Evolutionary conservation across 208 protist species (phyloP).

Genomic region (Acanthamoeba culbertsoni): DNA sequence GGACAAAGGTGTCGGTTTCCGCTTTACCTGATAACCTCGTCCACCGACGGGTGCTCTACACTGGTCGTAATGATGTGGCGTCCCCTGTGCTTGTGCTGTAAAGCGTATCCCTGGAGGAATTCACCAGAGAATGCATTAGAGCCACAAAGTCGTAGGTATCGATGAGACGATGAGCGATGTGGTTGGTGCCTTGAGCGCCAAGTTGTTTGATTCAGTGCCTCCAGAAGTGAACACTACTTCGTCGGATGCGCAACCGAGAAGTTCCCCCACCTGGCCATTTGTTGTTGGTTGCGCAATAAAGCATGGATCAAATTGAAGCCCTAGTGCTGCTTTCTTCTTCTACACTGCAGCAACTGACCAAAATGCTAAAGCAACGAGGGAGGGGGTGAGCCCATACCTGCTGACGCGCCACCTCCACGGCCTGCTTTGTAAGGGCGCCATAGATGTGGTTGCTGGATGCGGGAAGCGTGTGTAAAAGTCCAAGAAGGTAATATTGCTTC

Average conservation of each 20-base stretch:
- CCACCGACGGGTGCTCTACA: constrained; percentile 89
- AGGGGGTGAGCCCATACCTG: constrained; percentile 1
- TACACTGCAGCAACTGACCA: not conserved
- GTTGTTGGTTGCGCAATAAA: not conserved
- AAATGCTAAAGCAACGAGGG: not conserved
- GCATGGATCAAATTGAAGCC: not conserved
- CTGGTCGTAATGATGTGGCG: constrained; percentile 85
- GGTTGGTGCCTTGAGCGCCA: constrained; percentile 83
- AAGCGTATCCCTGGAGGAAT: not conserved
- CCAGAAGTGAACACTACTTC: constrained; percentile 92
- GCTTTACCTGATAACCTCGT: constrained; percentile 84
- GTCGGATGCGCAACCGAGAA: constrained; percentile 63
- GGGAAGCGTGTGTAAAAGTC: not conserved
- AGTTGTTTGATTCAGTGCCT: constrained; percentile 93
- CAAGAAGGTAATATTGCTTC: not conserved
- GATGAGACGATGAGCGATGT: not conserved
- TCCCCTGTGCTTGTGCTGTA: not conserved
- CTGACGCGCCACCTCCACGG: constrained; percentile 84
- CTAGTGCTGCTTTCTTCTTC: not conserved
- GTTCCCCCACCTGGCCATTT: constrained; percentile 53
- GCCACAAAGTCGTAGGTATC: not conserved
- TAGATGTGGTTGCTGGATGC: constrained; percentile 87
- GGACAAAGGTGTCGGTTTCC: not conserved
- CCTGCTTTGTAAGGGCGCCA: constrained; percentile 87
- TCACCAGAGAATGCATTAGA: too few relatives aligned